Evolutionary conservation across 2,329 filamentous ascomycete species (phyloP), one percentile per base, ranked within the genome.

Genomic region (Penicillium vulpinum): DNA sequence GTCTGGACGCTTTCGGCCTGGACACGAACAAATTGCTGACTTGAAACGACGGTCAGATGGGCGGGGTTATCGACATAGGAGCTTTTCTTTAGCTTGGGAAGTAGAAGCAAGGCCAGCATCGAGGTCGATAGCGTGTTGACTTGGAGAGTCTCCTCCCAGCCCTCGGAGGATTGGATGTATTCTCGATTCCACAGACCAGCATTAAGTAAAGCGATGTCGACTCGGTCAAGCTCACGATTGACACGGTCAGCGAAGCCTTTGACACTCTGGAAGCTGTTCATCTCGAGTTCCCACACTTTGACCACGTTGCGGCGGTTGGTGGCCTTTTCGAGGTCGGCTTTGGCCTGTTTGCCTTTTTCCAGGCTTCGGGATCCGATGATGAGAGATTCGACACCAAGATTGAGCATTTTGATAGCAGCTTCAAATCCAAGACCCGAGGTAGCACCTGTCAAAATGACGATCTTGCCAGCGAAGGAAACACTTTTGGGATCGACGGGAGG

Each of bases 71-170:
- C 60, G 1, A 51, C 48, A 5, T 68, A 64, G 18, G 75, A 72
- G 43, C 73, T 74, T 7, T 63, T 67, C 24, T 70, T 67, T 13
- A 83, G 64, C 51, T 79, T 78, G 0, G 80, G 80, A 1, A 83
- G 69, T 11, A 88, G 73, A 2, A 85, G 67, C 3, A 85, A 60
- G 0, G 76, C 81, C 7, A 88, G 70, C 1, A 86, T 73, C 7
- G 78, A 75, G 1, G 83, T 87, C 2, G 83, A 83, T 2, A 87
- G 70, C 1, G 80, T 75, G 64, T 87, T 86, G 61, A 85, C 80
- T 66, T 87, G 83, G 11, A 87, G 60, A 2, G 77, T 80, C 51
- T 78, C 72, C 56, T 84, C 81, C 73, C 77, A 83, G 6, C 78
- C 81, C 31, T 80, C 77, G 2, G 68, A 47, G 0, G 75, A 75